Conservation (phyloP, 345 rosid genomes). For the Punica granatum region DNA sequence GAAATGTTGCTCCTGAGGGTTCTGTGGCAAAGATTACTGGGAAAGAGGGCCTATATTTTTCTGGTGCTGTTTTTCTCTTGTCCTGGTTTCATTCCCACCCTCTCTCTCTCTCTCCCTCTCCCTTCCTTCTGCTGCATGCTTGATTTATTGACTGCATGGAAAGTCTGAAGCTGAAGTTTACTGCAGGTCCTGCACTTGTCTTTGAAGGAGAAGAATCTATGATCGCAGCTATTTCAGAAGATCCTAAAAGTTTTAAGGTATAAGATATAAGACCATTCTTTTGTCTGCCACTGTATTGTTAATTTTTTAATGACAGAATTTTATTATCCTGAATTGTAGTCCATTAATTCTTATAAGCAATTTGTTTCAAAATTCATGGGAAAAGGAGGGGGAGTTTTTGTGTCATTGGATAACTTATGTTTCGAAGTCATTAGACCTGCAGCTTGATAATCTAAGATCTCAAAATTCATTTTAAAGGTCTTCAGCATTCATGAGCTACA, state of each 20-base stretch:
- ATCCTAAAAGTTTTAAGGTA: conserved; percentile 84
- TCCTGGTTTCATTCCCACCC: not conserved
- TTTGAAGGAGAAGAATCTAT: conserved; percentile 98
- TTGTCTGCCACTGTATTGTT: not conserved
- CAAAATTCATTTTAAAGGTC: not conserved
- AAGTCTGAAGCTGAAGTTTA: conserved; percentile 11
- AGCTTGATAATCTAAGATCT: not conserved
- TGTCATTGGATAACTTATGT: not conserved
- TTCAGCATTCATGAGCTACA: no score
- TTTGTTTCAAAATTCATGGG: not conserved
- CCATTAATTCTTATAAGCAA: not conserved
- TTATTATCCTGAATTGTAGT: not conserved
- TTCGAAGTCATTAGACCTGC: not conserved
- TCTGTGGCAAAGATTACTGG: conserved; percentile 99
- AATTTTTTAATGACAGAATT: not conserved
- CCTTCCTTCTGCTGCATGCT: not conserved
- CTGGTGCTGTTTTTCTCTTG: conserved; percentile 39
- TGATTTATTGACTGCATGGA: not conserved
- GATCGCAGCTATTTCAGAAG: conserved; percentile 73
- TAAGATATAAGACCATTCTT: not conserved
- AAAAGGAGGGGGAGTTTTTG: not conserved
- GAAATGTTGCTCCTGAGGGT: conserved; percentile 97
- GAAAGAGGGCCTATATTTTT: conserved; percentile 91
- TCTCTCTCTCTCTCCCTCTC: not conserved
- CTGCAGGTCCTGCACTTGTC: conserved; percentile 91